Evolutionary conservation across 1,139 yeast genomes (phyloP), one percentile per base, ranked within the genome.

Genomic region (Saccharomyces hybrid): DNA sequence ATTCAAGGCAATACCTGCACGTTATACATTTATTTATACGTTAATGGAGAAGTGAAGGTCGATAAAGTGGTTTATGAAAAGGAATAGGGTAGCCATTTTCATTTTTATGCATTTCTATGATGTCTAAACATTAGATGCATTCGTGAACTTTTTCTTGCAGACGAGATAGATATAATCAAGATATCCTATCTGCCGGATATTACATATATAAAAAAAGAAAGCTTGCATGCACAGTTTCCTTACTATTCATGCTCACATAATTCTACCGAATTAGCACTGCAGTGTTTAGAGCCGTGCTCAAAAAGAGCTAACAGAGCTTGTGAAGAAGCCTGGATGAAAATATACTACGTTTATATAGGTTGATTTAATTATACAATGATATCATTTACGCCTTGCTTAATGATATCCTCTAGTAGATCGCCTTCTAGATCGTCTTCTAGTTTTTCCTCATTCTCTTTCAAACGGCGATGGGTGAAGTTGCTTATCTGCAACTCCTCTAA

Each of bases 1-100:
- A 81, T 91, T 23, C 89, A 86, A 64, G 91, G 88, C 1, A 71
- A 83, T 0, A 80, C 81, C 2, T 86, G 96, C 64, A 87, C 91
- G 2, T 76, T 91, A 50, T 93, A 88, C 71, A 87, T 93, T 57
- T 93, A 93, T 74, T 87, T 95, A 14, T 78, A 83, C 64, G 76
- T 87, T 53, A 84, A 83, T 59, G 90, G 85, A 2, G 96, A 89
- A 58, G 93, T 93, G 51, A 88, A 88, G 71, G 97, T 93, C 31
- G 98, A 91, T 69, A 90, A 90, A 71, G 87, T 90, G 55, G 83
- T 85, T 52, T 89, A 86, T 69, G 79, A 84, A 59, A 89, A 88
- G 70, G 84, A 82, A 54, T 34, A 16, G 20, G 23, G 23, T 16
- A 34, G 20, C 13, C 42, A 7, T 34, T 14, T 4, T 20, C 23